Evolutionary conservation across 352 stramenopile species (phyloP).

Genomic region (Globisporangium cystogenes): DNA sequence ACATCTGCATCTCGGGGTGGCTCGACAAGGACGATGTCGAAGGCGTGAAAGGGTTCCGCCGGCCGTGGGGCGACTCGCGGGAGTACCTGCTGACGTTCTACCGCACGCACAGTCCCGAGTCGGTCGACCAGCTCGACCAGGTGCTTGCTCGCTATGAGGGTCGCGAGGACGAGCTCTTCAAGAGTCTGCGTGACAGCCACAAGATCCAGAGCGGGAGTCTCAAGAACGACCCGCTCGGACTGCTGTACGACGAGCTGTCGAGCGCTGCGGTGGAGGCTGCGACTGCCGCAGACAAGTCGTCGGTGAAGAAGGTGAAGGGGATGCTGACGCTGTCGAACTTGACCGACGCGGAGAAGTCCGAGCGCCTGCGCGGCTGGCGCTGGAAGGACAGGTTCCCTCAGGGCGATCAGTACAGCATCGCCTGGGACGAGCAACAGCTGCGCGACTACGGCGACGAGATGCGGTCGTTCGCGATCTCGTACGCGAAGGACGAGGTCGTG

Average conservation of each 20-base stretch:
- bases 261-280: neutral
- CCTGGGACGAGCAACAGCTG: slow-evolving; percentile 70
- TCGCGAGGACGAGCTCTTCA: slow-evolving; percentile 77
- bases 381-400: slow-evolving; percentile 80
- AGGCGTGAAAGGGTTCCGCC: slow-evolving; percentile 35
- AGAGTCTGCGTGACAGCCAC: slow-evolving; percentile 58
- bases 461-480: slow-evolving; percentile 54
- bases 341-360: neutral
- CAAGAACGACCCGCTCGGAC: slow-evolving; percentile 35
- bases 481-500: slow-evolving; percentile 47
- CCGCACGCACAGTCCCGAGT: slow-evolving; percentile 48
- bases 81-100: slow-evolving; percentile 78
- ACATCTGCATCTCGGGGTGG: slow-evolving; percentile 82
- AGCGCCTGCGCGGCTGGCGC: slow-evolving; percentile 52
- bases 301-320: slow-evolving; percentile 1
- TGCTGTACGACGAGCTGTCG: slow-evolving; percentile 23
- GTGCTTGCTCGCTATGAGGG: slow-evolving; percentile 73
- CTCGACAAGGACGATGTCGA: slow-evolving; percentile 67
- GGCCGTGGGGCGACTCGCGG: slow-evolving; percentile 66
- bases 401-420: slow-evolving; percentile 75
- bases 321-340: slow-evolving; percentile 8
- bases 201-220: slow-evolving; percentile 14
- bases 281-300: neutral
- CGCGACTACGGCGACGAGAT: slow-evolving; percentile 78
- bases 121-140: slow-evolving; percentile 72